phyloP scores from a whole-genome alignment of 345 rosid genomes.

The Geranium rotundifolium region DNA sequence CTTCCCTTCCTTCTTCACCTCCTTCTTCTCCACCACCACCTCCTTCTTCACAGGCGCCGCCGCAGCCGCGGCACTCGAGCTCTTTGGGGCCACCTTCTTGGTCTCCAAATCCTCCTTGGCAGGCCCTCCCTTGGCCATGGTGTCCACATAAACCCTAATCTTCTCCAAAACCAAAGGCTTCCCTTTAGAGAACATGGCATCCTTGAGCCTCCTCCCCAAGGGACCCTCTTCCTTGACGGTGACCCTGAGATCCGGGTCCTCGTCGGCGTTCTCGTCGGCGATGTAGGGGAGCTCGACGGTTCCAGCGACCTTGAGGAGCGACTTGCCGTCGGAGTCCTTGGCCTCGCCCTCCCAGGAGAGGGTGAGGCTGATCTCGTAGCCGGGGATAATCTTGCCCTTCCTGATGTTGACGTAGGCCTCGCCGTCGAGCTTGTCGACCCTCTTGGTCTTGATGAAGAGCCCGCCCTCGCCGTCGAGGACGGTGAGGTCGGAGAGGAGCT shows the following conservation, averaged over 20 bases:
- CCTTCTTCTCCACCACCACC: constrained; percentile 21
- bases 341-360: constrained; percentile 90
- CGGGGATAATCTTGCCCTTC: constrained; percentile 93
- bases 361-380: constrained; percentile 61
- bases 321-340: constrained; percentile 53
- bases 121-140: constrained; percentile 86
- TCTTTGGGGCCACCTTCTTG: constrained; percentile 52
- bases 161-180: constrained; percentile 61
- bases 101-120: constrained; percentile 67
- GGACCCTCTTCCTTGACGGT: constrained; percentile 71
- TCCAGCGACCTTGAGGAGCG: constrained; percentile 56
- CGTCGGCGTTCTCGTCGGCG: constrained; percentile 90
- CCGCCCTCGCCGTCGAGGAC: constrained; percentile 61
- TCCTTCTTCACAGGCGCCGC: constrained; percentile 18
- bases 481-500: constrained; percentile 35
- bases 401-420: constrained; percentile 92
- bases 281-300: constrained; percentile 80
- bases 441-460: constrained; percentile 41
- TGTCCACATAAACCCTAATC: constrained; percentile 52
- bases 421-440: constrained; percentile 73
- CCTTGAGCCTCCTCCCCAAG: constrained; percentile 63
- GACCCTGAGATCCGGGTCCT: constrained; percentile 77
- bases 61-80: constrained; percentile 5
- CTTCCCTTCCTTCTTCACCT: constrained; percentile 27
- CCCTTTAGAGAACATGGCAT: constrained; percentile 64